Evolutionary conservation across 2,329 filamentous ascomycete species (phyloP).

Genomic region (Microdochium paspali): DNA sequence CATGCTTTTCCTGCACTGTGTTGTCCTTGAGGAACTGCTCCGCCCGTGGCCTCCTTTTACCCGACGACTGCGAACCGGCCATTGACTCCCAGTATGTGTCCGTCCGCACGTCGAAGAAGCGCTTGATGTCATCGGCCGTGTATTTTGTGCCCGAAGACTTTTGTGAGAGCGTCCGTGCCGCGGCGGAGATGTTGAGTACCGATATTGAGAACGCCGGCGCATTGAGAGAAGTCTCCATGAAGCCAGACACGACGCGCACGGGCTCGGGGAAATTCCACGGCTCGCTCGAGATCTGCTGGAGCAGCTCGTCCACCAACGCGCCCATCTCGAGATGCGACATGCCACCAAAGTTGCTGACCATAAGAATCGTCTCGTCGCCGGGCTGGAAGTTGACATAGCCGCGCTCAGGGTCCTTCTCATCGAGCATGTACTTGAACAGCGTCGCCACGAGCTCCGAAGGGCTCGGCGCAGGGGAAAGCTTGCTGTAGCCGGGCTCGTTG

Average conservation of each 20-base stretch:
- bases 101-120: conserved; percentile 55
- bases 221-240: conserved; percentile 63
- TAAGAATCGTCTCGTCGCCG: conserved; percentile 38
- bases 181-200: conserved; percentile 47
- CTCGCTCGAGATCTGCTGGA: conserved; percentile 34
- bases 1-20: conserved; percentile 22
- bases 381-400: conserved; percentile 37
- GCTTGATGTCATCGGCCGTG: conserved; percentile 43
- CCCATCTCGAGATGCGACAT: conserved; percentile 48
- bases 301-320: conserved; percentile 42
- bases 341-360: conserved; percentile 52
- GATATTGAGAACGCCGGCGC: conserved; percentile 63
- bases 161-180: conserved; percentile 27
- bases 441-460: conserved; percentile 40
- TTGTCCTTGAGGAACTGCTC: conserved; percentile 25
- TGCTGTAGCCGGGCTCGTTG: conserved; percentile 54
- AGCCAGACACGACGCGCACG: conserved; percentile 49
- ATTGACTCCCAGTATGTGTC: conserved; percentile 46
- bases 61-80: conserved; percentile 31
- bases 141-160: conserved; percentile 16
- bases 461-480: conserved; percentile 41
- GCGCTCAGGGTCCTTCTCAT: conserved; percentile 41
- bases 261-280: conserved; percentile 35
- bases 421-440: conserved; percentile 51
- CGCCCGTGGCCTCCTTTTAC: conserved; percentile 19